Evolutionary conservation across 1,284 basidiomycete genomes (phyloP).

Genomic region (Phaffia rhodozyma): DNA sequence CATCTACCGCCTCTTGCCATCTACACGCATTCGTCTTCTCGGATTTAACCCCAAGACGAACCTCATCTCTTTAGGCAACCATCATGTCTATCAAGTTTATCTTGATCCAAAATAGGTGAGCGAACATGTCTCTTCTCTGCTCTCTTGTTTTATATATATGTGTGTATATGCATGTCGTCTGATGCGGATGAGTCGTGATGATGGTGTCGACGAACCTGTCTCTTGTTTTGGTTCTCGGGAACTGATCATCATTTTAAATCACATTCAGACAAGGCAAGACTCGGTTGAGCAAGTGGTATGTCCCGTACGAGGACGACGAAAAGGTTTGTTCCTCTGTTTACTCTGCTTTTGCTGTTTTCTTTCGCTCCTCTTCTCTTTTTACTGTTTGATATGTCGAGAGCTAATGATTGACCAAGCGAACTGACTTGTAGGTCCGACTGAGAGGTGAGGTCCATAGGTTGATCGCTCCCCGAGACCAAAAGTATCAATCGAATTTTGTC

Average conservation of each 20-base stretch:
- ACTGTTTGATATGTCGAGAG: conserved; percentile 8
- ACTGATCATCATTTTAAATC: too few relatives aligned
- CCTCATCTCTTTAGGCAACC: too few relatives aligned
- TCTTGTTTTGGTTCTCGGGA: conserved; percentile 46
- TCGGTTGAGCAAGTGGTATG: conserved; percentile 92
- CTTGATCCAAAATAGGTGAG: conserved; percentile 51
- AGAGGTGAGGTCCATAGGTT: conserved; percentile 90
- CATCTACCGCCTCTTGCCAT: too few relatives aligned
- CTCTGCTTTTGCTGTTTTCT: background rate
- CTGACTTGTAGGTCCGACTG: conserved; percentile 55
- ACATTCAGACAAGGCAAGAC: conserved; percentile 80
- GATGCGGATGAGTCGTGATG: background rate
- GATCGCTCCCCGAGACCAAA: conserved; percentile 94
- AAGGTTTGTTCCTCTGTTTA: conserved; percentile 47
- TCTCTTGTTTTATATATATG: background rate
- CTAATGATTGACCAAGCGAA: background rate
- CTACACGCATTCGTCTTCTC: too few relatives aligned
- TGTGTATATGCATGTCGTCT: background rate
- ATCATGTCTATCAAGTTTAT: conserved; percentile 61
- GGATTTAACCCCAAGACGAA: too few relatives aligned
- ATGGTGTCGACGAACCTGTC: background rate
- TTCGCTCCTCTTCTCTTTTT: conserved; percentile 9
- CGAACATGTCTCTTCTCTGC: background rate
- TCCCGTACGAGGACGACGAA: conserved; percentile 88
- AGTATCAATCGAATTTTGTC: conserved; percentile 98